Evolutionary conservation across 1,284 basidiomycete species (phyloP), one percentile per base, ranked within the genome.

Genomic region (Fistulinella cinereoalba): DNA sequence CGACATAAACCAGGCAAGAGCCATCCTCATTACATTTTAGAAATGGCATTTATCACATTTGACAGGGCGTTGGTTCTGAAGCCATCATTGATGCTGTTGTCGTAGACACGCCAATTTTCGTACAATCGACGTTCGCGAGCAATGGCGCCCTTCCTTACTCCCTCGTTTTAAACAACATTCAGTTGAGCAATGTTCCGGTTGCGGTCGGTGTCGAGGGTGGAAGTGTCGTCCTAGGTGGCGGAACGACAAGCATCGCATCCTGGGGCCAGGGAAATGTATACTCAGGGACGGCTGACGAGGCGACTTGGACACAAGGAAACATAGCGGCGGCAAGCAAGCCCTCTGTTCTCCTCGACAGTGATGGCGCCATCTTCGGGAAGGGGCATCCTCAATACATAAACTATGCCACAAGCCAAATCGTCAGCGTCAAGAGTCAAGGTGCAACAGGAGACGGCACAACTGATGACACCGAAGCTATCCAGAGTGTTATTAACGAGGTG

Each of bases 401-500:
- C 49, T 77, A 73, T 41, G 67, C 70, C 4, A 48, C 65, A 2
- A 63, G 57, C 48, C 69, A 77, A 55, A 67, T 82, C 56, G 62
- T 79, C 45, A 79, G 75, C 46, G 71, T 80, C 36, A 77, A 73
- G 55, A 64, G 67, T 15, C 64, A 73, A 23, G 81, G 80, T 21
- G 81, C 77, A n/a, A 71, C 61, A 49, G 80, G 80, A 33, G 77
- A 82, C 45, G 80, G 80, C 0, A 53, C 56, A 23, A 77, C 77
- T 6, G 80, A 83, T 51, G 81, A 83, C 52, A 79, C 79, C 4
- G 54, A 58, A n/a, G 72, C 76, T 7, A 69, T 82, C 34, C 72
- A 77, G 55, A 58, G 61, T 11, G 65, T 77, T 8, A 61, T 82
- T 36, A 51, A 76, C 41, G 56, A 73, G 57, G 62, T 62, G 48